These are phyloP conservation scores for Suillus tomentosus DNA, from an alignment of 768 basidiomycete genomes.

Conservation along the genomic window DNA sequence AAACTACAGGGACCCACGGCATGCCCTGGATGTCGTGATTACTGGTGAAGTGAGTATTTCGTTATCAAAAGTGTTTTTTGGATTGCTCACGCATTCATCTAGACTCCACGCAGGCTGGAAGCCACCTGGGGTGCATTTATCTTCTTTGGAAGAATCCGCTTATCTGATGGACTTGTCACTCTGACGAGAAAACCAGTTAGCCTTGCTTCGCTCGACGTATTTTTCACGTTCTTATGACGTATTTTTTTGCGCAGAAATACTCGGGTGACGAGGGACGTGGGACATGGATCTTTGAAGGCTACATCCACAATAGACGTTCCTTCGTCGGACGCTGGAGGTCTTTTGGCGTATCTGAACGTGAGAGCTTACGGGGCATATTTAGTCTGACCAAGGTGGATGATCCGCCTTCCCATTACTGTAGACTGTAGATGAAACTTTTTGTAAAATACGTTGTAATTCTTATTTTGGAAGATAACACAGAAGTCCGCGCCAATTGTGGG, in stretches of 20 bases:
- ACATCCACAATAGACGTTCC: conserved; percentile 46
- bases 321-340: conserved; percentile 59
- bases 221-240: conserved; percentile 11
- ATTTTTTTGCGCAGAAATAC: conserved; percentile 40
- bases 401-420: conserved; percentile 16
- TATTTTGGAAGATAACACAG: conserved; percentile 11
- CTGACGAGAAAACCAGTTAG: conserved; percentile 65
- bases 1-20: conserved; percentile 29
- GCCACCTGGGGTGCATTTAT: conserved; percentile 68
- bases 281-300: conserved; percentile 61
- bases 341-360: conserved; percentile 32
- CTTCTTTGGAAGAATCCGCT: conserved; percentile 57
- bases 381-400: conserved; percentile 49
- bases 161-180: conserved; percentile 57
- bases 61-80: conserved; percentile 20
- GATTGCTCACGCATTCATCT: conserved; percentile 25
- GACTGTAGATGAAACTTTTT: neutral
- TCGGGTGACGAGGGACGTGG: conserved; percentile 41
- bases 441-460: neutral
- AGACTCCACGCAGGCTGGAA: conserved; percentile 59
- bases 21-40: conserved; percentile 39
- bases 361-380: conserved; percentile 54
- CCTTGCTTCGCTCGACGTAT: conserved; percentile 15
- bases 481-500: conserved; percentile 3
- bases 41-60: conserved; percentile 34